These are phyloP conservation scores for Helianthus tuberosus DNA, from an alignment of 129 eudicot genomes.

Conservation along the genomic window DNA sequence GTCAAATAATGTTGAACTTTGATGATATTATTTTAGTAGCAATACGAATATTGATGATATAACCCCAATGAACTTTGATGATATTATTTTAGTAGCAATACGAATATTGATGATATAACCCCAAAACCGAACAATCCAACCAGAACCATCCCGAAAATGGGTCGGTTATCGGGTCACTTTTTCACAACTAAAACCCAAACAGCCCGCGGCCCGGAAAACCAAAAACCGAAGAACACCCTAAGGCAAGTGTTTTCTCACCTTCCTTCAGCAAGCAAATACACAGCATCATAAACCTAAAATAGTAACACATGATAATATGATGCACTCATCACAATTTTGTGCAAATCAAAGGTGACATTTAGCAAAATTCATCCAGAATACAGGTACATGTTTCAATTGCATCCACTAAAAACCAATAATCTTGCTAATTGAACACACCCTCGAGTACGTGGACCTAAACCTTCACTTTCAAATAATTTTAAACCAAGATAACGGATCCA, in stretches of 20 bases:
- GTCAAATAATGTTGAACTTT: too few relatives aligned
- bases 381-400: conserved; percentile 11
- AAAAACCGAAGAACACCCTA: too few relatives aligned
- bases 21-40: too few relatives aligned
- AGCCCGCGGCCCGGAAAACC: too few relatives aligned
- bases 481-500: conserved; percentile 15
- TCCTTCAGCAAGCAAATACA: not conserved
- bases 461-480: conserved; percentile 17
- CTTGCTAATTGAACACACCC: conserved; percentile 13
- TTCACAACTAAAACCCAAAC: too few relatives aligned
- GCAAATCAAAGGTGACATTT: not conserved
- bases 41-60: too few relatives aligned
- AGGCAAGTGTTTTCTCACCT: not conserved
- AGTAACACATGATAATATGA: not conserved
- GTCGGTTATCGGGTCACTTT: too few relatives aligned
- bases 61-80: too few relatives aligned
- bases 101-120: too few relatives aligned
- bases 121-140: too few relatives aligned
- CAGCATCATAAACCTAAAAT: not conserved
- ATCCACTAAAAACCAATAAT: conserved; percentile 22
- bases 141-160: too few relatives aligned
- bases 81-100: too few relatives aligned
- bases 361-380: conserved; percentile 9
- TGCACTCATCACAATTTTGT: not conserved
- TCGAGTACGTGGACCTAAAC: conserved; percentile 7